Evolutionary conservation across 2,329 filamentous ascomycete genomes (phyloP).

Genomic region (Aspergillus piperis): DNA sequence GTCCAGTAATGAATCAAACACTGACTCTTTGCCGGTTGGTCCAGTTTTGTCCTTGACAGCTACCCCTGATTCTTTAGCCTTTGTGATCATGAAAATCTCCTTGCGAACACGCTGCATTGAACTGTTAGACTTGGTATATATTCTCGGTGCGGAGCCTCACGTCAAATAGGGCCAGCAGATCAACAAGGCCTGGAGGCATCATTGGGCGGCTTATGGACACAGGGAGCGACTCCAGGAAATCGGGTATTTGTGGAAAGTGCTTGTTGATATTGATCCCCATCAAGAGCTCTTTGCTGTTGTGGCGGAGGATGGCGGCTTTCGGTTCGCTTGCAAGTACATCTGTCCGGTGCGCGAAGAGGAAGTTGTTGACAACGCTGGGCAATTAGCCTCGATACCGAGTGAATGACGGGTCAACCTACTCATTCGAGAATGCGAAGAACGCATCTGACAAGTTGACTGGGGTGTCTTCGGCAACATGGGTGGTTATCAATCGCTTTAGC

Average conservation of each 20-base stretch:
- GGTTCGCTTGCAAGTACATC: conserved; percentile 25
- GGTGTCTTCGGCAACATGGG: neutral
- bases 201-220: neutral
- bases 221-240: conserved; percentile 23
- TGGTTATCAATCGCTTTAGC: conserved; percentile 11
- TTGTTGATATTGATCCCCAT: conserved; percentile 34
- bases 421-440: conserved; percentile 15
- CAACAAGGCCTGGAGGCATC: conserved; percentile 2
- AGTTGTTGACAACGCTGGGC: conserved; percentile 31
- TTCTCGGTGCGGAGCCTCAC: neutral
- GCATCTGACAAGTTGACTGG: conserved; percentile 30
- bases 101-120: neutral
- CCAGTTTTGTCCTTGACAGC: conserved; percentile 1
- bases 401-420: neutral
- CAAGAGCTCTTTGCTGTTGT: conserved; percentile 32
- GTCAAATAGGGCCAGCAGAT: conserved; percentile 3
- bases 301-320: conserved; percentile 27
- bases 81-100: conserved; percentile 19
- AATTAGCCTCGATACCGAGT: neutral
- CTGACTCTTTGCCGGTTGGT: conserved; percentile 24
- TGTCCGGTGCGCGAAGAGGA: conserved; percentile 31
- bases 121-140: neutral
- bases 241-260: conserved; percentile 33
- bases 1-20: conserved; percentile 32
- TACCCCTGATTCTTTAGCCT: conserved; percentile 9